Conservation (phyloP, 2,329 filamentous ascomycete species). For the Xylariaceae sp. region DNA sequence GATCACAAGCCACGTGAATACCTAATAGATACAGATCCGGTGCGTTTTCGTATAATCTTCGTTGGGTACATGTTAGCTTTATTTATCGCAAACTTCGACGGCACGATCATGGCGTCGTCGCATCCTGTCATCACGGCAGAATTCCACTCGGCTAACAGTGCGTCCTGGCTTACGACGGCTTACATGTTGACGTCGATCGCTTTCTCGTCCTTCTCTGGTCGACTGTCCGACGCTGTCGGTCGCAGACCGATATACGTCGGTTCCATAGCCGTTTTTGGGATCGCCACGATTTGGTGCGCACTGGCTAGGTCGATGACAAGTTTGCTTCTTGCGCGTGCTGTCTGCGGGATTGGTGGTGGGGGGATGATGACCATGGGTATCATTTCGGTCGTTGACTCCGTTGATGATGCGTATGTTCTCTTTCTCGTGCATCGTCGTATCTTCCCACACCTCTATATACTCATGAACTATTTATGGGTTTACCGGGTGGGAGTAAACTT, state of each 20-base stretch:
- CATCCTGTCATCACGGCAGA: conserved; percentile 80
- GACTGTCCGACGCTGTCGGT: conserved; percentile 70
- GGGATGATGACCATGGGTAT: conserved; percentile 65
- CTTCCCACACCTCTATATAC: too few relatives aligned
- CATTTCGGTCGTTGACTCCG: conserved; percentile 70
- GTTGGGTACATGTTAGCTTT: conserved; percentile 53
- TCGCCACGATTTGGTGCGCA: conserved; percentile 66
- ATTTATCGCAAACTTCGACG: conserved; percentile 65
- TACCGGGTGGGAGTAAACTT: too few relatives aligned
- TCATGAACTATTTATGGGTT: too few relatives aligned
- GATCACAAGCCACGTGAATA: conserved; percentile 23
- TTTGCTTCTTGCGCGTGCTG: conserved; percentile 66
- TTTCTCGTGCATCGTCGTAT: neutral
- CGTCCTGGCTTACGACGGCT: conserved; percentile 77
- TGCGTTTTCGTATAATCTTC: conserved; percentile 62
- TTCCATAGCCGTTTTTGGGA: conserved; percentile 58
- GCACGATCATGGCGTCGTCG: conserved; percentile 75
- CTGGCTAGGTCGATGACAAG: conserved; percentile 62
- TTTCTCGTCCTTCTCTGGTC: conserved; percentile 70
- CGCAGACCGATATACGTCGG: conserved; percentile 63
- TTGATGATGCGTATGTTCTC: conserved; percentile 61
- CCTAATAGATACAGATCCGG: conserved; percentile 43
- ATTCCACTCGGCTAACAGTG: conserved; percentile 72
- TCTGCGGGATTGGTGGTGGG: conserved; percentile 70
- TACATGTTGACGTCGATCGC: conserved; percentile 74